Evolutionary conservation across 2,329 filamentous ascomycete genomes (phyloP), one percentile per base, ranked within the genome.

Genomic region (Penicillium sp.): DNA sequence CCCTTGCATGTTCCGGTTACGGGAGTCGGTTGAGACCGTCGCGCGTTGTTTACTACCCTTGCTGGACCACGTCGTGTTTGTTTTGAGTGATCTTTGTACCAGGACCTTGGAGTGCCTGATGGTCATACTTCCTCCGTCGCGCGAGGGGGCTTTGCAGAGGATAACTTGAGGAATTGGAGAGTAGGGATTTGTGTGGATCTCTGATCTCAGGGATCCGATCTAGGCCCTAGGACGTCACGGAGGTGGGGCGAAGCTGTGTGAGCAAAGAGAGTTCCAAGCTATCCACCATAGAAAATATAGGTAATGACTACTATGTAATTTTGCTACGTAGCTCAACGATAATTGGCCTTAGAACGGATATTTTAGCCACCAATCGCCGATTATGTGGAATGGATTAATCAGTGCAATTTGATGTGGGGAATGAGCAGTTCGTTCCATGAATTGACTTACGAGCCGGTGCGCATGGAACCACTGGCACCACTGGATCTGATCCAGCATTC

Each of bases 341-440:
- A 22, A 20, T 40, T 40, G 18, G 37, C 37, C 37, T 22, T 22
- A 40, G 18, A 8, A 8, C 18, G 11, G 37, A 18, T 2, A 40
- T 6, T 40, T 37, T 18, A 37, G 33, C 37, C 33, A 37, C 33
- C 33, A 37, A 37, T 37, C 3, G 33, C 33, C 9, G 18, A 40
- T 40, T 22, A 6, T 14, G 37, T 40, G 37, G 37, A 40, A 22
- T 22, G 4, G 18, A 40, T 37, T 37, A 18, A 37, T 37, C 33
- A 12, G 35, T 20, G 18, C 18, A 15, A 9, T 40, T 40, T 11
- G 44, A 31, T 56, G 50, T 57, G 48, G 49, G 26, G 45, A 40
- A 51, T 11, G 23, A 50, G 37, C 49, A 56, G 59, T 63, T 62
- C 55, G 61, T 55, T 50, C 61, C 57, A 62, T 41, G 42, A 48